phyloP scores from a whole-genome alignment of 495 filamentous ascomycete species.

The Xylaria telfairii region DNA sequence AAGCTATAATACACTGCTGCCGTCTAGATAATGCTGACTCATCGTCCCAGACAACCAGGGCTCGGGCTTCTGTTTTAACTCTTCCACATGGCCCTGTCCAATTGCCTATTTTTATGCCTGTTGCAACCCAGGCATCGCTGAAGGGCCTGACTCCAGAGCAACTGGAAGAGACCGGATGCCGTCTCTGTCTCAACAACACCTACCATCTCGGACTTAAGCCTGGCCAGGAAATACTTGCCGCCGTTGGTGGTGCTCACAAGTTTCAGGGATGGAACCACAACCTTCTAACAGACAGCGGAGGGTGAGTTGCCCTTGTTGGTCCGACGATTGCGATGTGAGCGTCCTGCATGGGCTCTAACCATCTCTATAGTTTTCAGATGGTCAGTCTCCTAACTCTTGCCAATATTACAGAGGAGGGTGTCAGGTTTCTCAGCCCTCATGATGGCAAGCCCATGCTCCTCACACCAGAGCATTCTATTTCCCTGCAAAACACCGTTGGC shows the following conservation, averaged over 20 bases:
- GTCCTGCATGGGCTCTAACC: conserved; percentile 1
- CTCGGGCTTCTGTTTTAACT: conserved; percentile 85
- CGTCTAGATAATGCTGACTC: background rate
- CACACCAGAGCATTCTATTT: conserved; percentile 96
- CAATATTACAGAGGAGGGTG: conserved; percentile 92
- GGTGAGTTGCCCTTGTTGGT: conserved; percentile 62
- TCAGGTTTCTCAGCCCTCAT: conserved; percentile 91
- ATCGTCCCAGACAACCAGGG: conserved; percentile 80
- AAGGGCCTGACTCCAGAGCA: conserved; percentile 96
- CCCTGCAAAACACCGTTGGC: conserved; percentile 94
- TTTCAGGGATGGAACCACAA: conserved; percentile 95
- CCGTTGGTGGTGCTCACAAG: conserved; percentile 89
- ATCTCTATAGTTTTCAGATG: conserved; percentile 85
- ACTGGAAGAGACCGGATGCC: conserved; percentile 83
- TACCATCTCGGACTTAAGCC: conserved; percentile 96
- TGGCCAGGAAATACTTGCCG: conserved; percentile 84
- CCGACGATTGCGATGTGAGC: background rate
- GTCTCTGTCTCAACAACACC: conserved; percentile 94
- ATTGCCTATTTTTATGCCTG: conserved; percentile 96
- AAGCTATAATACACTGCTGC: background rate
- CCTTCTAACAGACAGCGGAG: conserved; percentile 95
- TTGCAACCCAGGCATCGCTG: conserved; percentile 94
- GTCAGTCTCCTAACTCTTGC: conserved; percentile 94
- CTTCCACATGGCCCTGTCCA: conserved; percentile 91
- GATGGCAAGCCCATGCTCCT: conserved; percentile 97